These are phyloP conservation scores for Colletotrichum orchidophilum DNA, from an alignment of 2,329 filamentous ascomycete genomes.

Conservation along the genomic window DNA sequence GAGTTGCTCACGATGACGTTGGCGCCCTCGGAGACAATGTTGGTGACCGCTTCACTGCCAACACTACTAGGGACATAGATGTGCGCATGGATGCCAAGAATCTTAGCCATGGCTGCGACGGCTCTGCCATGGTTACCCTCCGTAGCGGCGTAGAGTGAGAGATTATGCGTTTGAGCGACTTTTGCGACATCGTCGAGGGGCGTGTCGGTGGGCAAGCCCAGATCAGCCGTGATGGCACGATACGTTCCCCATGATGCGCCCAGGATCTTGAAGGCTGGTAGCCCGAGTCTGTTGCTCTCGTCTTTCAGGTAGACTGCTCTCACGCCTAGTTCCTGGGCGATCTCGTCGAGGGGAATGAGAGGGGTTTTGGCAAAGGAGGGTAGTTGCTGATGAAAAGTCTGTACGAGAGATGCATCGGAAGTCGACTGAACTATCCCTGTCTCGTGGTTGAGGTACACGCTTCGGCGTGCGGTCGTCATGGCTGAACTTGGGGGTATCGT, in stretches of 20 bases:
- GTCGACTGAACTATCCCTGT: constrained; percentile 26
- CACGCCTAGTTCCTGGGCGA: constrained; percentile 68
- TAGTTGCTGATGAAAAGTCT: constrained; percentile 66
- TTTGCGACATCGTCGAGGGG: constrained; percentile 54
- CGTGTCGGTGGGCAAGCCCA: constrained; percentile 53
- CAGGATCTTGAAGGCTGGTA: constrained; percentile 83
- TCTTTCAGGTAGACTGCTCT: constrained; percentile 73
- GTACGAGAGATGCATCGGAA: constrained; percentile 27
- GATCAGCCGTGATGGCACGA: constrained; percentile 59
- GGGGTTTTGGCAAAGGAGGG: constrained; percentile 66
- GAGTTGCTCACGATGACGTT: constrained; percentile 50
- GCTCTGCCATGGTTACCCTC: constrained; percentile 84
- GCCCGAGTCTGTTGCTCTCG: constrained; percentile 72
- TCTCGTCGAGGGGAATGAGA: constrained; percentile 57
- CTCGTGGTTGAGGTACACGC: constrained; percentile 39
- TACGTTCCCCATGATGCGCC: constrained; percentile 80
- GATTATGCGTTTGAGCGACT: constrained; percentile 41
- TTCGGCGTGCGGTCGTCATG: constrained; percentile 36
- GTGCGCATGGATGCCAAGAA: constrained; percentile 62
- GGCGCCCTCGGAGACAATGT: constrained; percentile 72
- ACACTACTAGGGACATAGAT: constrained; percentile 73
- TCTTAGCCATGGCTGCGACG: constrained; percentile 72
- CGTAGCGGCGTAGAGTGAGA: constrained; percentile 70
- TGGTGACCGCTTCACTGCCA: constrained; percentile 58
- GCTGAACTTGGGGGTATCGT: constrained; percentile 9